These are phyloP conservation scores for Vitis vinifera DNA, from an alignment of 164 flowering plant genomes.

Conservation along the genomic window ASM3070453v1 NC_081809.1:6587501-6588000, in stretches of 20 bases:
- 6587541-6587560: neutral
- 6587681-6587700: constrained; percentile 31
- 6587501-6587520: neutral
- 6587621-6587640: constrained; percentile 64
- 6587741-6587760: constrained; percentile 19
- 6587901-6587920: too few species aligned
- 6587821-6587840: too few species aligned
- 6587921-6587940: too few species aligned
- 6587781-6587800: too few species aligned
- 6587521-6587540: neutral
- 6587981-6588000: too few species aligned
- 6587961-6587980: neutral
- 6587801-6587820: too few species aligned
- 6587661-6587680: constrained; percentile 47
- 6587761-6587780: constrained; percentile 1
- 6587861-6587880: too few species aligned
- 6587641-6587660: constrained; percentile 66
- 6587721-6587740: constrained; percentile 22
- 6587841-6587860: too few species aligned
- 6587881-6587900: too few species aligned
- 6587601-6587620: constrained; percentile 64
- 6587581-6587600: constrained; percentile 81
- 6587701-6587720: constrained; percentile 51
- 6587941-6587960: constrained; percentile 5
- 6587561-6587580: constrained; percentile 62